A percentile compares a stretch with the other conserved stretches of the same genome.
phyloP scores from a whole-genome alignment of 202 grass and related monocot species.

The Zizania palustris region DNA sequence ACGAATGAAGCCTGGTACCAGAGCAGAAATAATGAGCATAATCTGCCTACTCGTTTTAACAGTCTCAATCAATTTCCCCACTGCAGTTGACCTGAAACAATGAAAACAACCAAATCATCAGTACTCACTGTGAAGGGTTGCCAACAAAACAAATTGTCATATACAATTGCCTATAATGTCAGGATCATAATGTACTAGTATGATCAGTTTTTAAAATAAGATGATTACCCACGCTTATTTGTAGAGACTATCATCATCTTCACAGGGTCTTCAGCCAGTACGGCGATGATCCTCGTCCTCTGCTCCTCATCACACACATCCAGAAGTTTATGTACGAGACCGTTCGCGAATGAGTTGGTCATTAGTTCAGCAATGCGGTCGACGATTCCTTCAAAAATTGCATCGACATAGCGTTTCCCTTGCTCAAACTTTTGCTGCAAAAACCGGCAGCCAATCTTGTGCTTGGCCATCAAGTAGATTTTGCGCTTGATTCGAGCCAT shows the following conservation, averaged over 20 bases:
- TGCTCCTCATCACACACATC: constrained; percentile 80
- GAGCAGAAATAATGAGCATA: constrained; percentile 57
- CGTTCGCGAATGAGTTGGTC: constrained; percentile 75
- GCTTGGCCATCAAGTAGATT: constrained; percentile 74
- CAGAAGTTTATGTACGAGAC: constrained; percentile 84
- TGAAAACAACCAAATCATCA: constrained; percentile 36
- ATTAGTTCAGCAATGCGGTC: constrained; percentile 69
- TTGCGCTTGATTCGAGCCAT: constrained; percentile 56
- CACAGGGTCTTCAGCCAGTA: constrained; percentile 57
- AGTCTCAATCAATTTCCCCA: constrained; percentile 88
- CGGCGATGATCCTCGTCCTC: constrained; percentile 47
- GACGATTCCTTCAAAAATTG: constrained; percentile 75
- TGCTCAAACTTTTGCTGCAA: constrained; percentile 83
- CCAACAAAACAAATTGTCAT: not conserved
- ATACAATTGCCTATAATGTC: constrained; percentile 5
- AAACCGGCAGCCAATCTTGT: constrained; percentile 68
- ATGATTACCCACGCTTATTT: constrained; percentile 74
- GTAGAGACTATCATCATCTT: constrained; percentile 59
- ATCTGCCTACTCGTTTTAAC: constrained; percentile 58
- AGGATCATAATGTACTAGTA: constrained; percentile 1
- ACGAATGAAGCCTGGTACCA: constrained; percentile 63
- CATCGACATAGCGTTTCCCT: constrained; percentile 62
- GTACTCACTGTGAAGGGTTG: not conserved
- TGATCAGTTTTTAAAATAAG: constrained; percentile 31
- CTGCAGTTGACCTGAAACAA: constrained; percentile 83